These are phyloP conservation scores for Kluyveromyces starmeri DNA, from an alignment of 805 yeast genomes.

Conservation along the genomic window DNA sequence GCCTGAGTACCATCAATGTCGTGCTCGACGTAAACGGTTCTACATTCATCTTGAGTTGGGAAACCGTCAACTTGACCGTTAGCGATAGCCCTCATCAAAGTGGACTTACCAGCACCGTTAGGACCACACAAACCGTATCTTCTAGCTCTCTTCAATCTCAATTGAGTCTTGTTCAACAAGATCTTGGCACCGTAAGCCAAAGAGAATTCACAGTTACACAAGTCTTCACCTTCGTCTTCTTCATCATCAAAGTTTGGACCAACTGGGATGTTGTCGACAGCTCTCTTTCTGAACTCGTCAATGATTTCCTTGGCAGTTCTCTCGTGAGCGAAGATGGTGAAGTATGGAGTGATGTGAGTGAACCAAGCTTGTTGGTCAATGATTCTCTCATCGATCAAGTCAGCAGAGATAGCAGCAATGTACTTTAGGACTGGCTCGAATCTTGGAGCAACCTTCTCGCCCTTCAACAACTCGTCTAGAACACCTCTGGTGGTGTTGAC, in stretches of 20 bases:
- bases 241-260: slow-evolving; percentile 94
- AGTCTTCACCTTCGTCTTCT: slow-evolving; percentile 98
- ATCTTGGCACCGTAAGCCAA: slow-evolving; percentile 99
- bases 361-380: slow-evolving; percentile 91
- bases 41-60: slow-evolving; percentile 99
- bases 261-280: slow-evolving; percentile 96
- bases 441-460: slow-evolving; percentile 61
- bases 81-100: slow-evolving; percentile 95
- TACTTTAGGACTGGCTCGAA: slow-evolving; percentile 71
- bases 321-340: slow-evolving; percentile 94
- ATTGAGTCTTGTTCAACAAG: slow-evolving; percentile 97
- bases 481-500: slow-evolving; percentile 75
- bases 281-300: slow-evolving; percentile 91
- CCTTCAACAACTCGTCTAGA: slow-evolving; percentile 63
- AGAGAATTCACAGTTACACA: slow-evolving; percentile 99
- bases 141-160: slow-evolving; percentile 97
- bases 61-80: slow-evolving; percentile 99
- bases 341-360: slow-evolving; percentile 81
- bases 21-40: slow-evolving; percentile 99
- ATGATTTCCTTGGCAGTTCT: slow-evolving; percentile 80
- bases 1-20: slow-evolving; percentile 98
- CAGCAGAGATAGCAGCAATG: slow-evolving; percentile 97
- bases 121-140: slow-evolving; percentile 99
- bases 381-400: slow-evolving; percentile 95
- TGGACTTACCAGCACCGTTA: slow-evolving; percentile 99